Evolutionary conservation across 1,139 yeast species (phyloP).

Genomic region (Zygoascus sp.): DNA sequence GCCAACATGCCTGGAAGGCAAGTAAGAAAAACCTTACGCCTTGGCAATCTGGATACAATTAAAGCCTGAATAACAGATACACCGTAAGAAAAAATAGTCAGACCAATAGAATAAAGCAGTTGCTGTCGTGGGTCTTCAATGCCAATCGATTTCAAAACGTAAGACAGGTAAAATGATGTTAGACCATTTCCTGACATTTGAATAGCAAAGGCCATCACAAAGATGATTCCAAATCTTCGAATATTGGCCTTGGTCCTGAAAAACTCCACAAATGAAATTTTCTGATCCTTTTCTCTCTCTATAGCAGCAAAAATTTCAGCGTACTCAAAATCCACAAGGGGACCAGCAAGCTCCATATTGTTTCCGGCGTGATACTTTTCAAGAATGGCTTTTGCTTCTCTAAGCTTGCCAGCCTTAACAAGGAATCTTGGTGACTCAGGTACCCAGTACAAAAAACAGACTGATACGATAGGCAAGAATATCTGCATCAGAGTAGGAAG

Average conservation of each 20-base stretch:
- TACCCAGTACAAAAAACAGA: conserved; percentile 27
- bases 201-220: conserved; percentile 21
- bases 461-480: conserved; percentile 37
- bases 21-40: conserved; percentile 50
- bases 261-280: conserved; percentile 32
- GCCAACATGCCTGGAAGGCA: conserved; percentile 23
- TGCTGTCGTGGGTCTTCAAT: conserved; percentile 12
- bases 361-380: conserved; percentile 23
- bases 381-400: conserved; percentile 36
- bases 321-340: conserved; percentile 23
- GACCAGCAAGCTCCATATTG: conserved; percentile 25
- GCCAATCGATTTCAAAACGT: conserved; percentile 14
- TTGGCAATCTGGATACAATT: conserved; percentile 18
- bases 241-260: conserved; percentile 37
- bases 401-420: conserved; percentile 38
- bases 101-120: conserved; percentile 29
- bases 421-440: conserved; percentile 59
- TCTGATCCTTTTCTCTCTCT: conserved; percentile 19
- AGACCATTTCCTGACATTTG: conserved; percentile 18
- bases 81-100: conserved; percentile 69
- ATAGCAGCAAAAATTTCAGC: conserved; percentile 24
- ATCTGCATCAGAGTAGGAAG: conserved; percentile 42
- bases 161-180: conserved; percentile 14
- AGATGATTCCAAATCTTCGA: conserved; percentile 38
- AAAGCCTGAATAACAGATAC: conserved; percentile 60